These are phyloP conservation scores for Colletotrichum sp. DNA, from an alignment of 2,329 filamentous ascomycete species.

Conservation along the genomic window DNA sequence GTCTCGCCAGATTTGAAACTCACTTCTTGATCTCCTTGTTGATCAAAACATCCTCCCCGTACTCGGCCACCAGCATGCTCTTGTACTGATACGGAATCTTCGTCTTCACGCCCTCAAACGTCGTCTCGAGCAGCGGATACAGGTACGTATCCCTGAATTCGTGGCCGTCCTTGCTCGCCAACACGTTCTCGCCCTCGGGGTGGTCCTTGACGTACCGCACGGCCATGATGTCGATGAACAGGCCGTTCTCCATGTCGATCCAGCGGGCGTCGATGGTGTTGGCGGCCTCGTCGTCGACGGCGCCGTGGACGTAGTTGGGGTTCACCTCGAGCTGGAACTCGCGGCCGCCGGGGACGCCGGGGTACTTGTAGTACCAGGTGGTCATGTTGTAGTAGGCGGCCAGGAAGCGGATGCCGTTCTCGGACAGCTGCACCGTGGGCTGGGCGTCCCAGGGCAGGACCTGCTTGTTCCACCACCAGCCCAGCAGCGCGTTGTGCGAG, in stretches of 20 bases:
- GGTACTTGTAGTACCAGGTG: conserved; percentile 48
- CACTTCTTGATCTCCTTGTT: conserved; percentile 59
- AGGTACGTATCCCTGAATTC: conserved; percentile 63
- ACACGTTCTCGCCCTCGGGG: conserved; percentile 45
- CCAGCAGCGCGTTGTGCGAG: conserved; percentile 82
- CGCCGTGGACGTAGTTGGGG: conserved; percentile 42
- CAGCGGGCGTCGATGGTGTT: conserved; percentile 55
- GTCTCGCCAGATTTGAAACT: conserved; percentile 23
- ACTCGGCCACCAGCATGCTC: conserved; percentile 64
- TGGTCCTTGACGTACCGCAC: conserved; percentile 53
- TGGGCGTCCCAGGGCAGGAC: conserved; percentile 79
- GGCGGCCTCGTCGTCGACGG: conserved; percentile 29
- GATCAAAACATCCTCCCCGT: conserved; percentile 55
- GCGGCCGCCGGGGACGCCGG: conserved; percentile 40
- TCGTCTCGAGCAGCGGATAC: conserved; percentile 72
- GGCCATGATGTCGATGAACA: conserved; percentile 58
- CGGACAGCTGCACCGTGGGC: conserved; percentile 76
- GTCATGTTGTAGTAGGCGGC: conserved; percentile 71
- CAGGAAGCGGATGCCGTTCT: conserved; percentile 68
- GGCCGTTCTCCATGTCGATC: conserved; percentile 51
- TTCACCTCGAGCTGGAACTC: conserved; percentile 57
- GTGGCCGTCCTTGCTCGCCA: conserved; percentile 58
- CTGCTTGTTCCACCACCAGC: conserved; percentile 83
- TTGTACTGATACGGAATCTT: conserved; percentile 70
- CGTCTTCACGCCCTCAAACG: conserved; percentile 69